Base-by-base conservation (phyloP, 306 rosid species). In the Benincasa hispida region DNA sequence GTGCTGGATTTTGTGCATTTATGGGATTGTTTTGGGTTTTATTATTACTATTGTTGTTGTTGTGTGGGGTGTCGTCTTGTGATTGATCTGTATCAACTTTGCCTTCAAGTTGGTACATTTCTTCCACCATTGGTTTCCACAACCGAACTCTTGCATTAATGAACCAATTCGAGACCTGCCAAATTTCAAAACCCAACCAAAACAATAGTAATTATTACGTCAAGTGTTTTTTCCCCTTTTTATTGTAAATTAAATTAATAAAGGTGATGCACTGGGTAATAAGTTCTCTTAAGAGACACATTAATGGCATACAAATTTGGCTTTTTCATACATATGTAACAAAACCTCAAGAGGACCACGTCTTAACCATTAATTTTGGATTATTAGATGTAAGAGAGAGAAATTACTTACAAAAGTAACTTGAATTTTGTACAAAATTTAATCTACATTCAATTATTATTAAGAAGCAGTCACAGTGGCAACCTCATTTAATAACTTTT, bases 91-190 rank as follows among this genome's bases (percentile, higher is more conserved):
- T 61, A 53, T 25, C 54, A 2, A 84, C 90, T 74, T 87, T 87
- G 10, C 48, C 78, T 82, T 90, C 95, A 83, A 86, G 89, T 67
- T 90, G 95, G 78, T 90, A 90, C 95, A 90, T 90, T 55, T 90
- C 95, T 83, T 89, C 94, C 42, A 89, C 94, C 94, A 89, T 89
- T 37, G 94, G 94, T 86, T 89, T 89, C 94, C 94, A 89, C 90
- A 89, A 83, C 57, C 94, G 80, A 61, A 89, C 94, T 80, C 94
- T 86, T 5, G 94, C 94, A 87, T 89, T 89, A 41, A 89, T 89
- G 89, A 89, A 89, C 94, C 94, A 89, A 72, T 89, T 89, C 61
- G 91, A 89, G 30, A 89, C 91, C 94, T 89, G 83, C 11, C 19
- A 28, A 55, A 5, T 55, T 55, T 55, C 7, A 21, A 55, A 28